Evolutionary conservation across 2,329 filamentous ascomycete species (phyloP), one percentile per base, ranked within the genome.

Genomic region (Fonsecaea pedrosoi): DNA sequence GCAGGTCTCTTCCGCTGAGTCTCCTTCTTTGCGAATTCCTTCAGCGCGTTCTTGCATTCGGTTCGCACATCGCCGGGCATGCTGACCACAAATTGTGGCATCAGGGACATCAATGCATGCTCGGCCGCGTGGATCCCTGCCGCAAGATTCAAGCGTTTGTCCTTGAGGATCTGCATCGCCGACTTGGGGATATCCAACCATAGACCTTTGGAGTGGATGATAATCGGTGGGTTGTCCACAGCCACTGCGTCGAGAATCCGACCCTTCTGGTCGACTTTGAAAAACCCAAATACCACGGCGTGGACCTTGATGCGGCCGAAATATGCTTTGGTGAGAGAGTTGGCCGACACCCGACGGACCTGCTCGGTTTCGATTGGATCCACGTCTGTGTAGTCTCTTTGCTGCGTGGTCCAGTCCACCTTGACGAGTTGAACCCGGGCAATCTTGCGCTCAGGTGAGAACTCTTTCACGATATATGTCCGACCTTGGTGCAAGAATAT

Each of bases 401-500:
- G 94, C 75, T 90, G 88, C 0, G 95, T 99, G 1, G 90, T 96
- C 94, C 94, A 99, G 75, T 97, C 92, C 34, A 98, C 94, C 70
- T 91, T 91, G 58, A 97, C 94, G 67, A 87, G 87, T 78, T 95
- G 90, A 3, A 99, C 95, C 71, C 91, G 91, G 4, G 95, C 95
- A 72, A 97, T 89, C 74, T 89, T 89, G 68, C 86, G 86, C 38
- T 95, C 92, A 0, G 91, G 90, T 69, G 87, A 87, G 74, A 98
- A 94, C 73, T 98, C 93, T 72, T 92, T 91, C 60, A 99, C 92
- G 2, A 98, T 85, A 75, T 97, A 99, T 1, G 90, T 94, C 70
- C 89, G 88, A n/a, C 95, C 95, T 79, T 99, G 95, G 74, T 99
- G 95, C 4, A 99, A 83, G 80, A 96, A 99, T 69, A 99, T 97